A percentile compares a stretch with the other conserved stretches of the same genome.
These are phyloP conservation scores for Neopestalotiopsis clavispora DNA, from an alignment of 2,329 filamentous ascomycete genomes.

Conservation along the genomic window DNA sequence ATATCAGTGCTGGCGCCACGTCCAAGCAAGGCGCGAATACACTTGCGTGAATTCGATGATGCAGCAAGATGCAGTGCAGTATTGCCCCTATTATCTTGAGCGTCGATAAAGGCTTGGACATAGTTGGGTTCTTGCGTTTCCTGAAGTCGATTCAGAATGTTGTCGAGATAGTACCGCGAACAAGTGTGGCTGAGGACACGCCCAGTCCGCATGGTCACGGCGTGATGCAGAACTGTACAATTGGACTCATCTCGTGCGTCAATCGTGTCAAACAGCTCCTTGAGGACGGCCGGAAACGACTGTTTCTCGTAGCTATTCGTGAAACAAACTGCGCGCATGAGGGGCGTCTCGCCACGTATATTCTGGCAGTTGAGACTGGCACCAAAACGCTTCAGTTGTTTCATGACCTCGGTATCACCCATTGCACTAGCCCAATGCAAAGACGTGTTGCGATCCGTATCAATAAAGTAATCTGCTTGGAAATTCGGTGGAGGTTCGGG, in stretches of 20 bases:
- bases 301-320: constrained; percentile 97
- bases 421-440: constrained; percentile 98
- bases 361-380: constrained; percentile 77
- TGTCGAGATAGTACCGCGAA: constrained; percentile 91
- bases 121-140: constrained; percentile 77
- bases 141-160: constrained; percentile 83
- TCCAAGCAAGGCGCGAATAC: constrained; percentile 77
- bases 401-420: constrained; percentile 92
- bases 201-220: constrained; percentile 84
- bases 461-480: constrained; percentile 89
- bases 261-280: constrained; percentile 82
- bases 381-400: constrained; percentile 81
- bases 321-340: constrained; percentile 94
- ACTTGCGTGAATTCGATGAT: constrained; percentile 85
- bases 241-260: constrained; percentile 79
- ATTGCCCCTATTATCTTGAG: constrained; percentile 85
- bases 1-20: constrained; percentile 86
- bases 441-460: constrained; percentile 89
- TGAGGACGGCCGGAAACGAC: constrained; percentile 84
- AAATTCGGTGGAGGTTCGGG: constrained; percentile 86
- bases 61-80: constrained; percentile 80
- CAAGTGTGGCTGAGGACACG: constrained; percentile 84
- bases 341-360: constrained; percentile 79
- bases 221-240: constrained; percentile 92
- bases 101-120: constrained; percentile 79